These are phyloP conservation scores for Beauveria sp. DNA, from an alignment of 2,329 filamentous ascomycete species.

Conservation along the genomic window DNA sequence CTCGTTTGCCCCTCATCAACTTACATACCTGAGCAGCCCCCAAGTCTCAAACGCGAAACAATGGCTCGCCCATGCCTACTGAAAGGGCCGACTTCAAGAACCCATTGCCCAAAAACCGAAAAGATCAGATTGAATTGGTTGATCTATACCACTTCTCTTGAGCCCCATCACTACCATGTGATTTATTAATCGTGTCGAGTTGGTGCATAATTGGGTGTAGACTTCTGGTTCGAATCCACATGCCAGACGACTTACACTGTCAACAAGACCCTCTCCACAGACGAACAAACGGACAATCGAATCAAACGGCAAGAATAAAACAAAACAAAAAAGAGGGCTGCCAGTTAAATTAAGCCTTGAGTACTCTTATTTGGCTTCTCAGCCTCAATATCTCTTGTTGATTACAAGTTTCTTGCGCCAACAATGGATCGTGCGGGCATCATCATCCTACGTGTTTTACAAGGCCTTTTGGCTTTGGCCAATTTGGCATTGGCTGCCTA, in stretches of 20 bases:
- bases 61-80: neutral
- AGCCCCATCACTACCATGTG: neutral
- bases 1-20: neutral
- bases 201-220: neutral
- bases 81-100: neutral
- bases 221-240: neutral
- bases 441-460: constrained; percentile 28
- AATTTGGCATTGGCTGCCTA: constrained; percentile 42
- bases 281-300: neutral
- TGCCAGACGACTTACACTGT: constrained; percentile 8
- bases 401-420: neutral
- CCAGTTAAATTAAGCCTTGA: neutral
- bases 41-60: neutral
- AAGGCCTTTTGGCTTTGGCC: constrained; percentile 37
- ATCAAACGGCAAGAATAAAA: neutral
- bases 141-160: neutral
- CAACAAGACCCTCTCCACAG: neutral
- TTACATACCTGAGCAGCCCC: neutral
- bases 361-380: neutral
- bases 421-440: constrained; percentile 8
- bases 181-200: neutral
- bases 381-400: neutral
- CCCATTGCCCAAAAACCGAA: neutral
- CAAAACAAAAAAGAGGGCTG: neutral
- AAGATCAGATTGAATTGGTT: neutral